Evolutionary conservation across 495 filamentous ascomycete genomes (phyloP).

Genomic region (Penicillium dipodomyicola): DNA sequence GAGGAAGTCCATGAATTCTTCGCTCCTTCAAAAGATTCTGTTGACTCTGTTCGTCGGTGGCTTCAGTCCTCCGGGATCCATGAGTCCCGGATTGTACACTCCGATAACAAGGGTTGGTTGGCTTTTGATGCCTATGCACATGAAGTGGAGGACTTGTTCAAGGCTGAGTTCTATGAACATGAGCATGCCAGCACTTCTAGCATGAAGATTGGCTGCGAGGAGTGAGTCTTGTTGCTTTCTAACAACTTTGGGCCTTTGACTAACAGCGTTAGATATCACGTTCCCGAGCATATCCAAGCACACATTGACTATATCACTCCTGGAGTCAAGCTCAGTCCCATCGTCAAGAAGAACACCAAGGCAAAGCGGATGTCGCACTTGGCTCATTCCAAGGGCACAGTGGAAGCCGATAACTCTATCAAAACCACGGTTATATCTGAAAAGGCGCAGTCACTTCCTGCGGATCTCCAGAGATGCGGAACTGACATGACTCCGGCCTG

Average conservation of each 20-base stretch:
- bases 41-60: constrained; percentile 45
- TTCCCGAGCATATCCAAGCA: constrained; percentile 47
- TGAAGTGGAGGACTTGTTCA: constrained; percentile 56
- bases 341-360: constrained; percentile 26
- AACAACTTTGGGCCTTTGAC: neutral
- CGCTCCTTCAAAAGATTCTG: constrained; percentile 48
- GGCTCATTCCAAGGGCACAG: constrained; percentile 13
- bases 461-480: constrained; percentile 37
- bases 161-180: constrained; percentile 59
- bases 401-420: neutral
- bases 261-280: constrained; percentile 44
- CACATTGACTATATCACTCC: constrained; percentile 62
- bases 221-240: constrained; percentile 20
- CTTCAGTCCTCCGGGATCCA: constrained; percentile 50
- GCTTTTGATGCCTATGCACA: constrained; percentile 54
- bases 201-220: constrained; percentile 49
- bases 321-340: constrained; percentile 46
- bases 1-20: constrained; percentile 56
- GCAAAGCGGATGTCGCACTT: constrained; percentile 25
- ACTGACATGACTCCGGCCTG: constrained; percentile 52
- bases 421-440: constrained; percentile 11
- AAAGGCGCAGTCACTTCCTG: constrained; percentile 18
- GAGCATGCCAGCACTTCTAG: constrained; percentile 44
- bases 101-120: constrained; percentile 55
- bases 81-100: constrained; percentile 44